These are phyloP conservation scores for Leishmania mexicana DNA, from an alignment of 208 protist species.

Conservation along the genomic window DNA sequence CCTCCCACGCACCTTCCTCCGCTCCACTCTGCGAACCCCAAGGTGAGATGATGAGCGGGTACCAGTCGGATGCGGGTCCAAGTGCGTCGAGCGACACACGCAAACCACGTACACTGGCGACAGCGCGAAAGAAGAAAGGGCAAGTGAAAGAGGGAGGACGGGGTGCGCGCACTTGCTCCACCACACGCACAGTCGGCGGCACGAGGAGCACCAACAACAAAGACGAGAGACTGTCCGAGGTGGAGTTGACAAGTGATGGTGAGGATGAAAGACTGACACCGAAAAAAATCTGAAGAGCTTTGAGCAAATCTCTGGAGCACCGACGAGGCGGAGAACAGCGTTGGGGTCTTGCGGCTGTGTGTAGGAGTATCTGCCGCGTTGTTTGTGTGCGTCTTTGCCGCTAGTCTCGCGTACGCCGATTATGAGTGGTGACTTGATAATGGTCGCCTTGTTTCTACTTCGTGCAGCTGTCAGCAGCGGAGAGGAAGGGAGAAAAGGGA, in stretches of 20 bases:
- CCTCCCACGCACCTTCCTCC: not conserved
- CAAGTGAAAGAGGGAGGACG: not conserved
- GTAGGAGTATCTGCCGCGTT: not conserved
- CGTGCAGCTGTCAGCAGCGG: not conserved
- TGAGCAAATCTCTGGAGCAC: not conserved
- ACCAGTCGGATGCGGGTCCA: not conserved
- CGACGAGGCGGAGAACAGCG: not conserved
- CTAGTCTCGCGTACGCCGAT: not conserved
- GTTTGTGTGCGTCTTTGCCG: not conserved
- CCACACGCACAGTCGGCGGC: not conserved
- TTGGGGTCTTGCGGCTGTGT: not conserved
- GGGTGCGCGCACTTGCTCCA: not conserved
- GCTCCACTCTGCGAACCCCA: not conserved
- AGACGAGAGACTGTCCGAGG: not conserved
- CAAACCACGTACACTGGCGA: not conserved
- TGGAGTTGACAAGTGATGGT: not conserved
- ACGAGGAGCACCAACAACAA: not conserved
- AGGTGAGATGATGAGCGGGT: not conserved
- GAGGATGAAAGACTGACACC: not conserved
- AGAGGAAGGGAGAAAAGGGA: not conserved
- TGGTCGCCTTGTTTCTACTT: not conserved
- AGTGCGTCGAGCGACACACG: constrained; percentile 4
- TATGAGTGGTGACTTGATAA: not conserved
- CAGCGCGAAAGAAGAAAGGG: not conserved
- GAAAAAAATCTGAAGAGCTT: not conserved